Percentiles rank a stretch among this genome's conserved stretches.
phyloP scores from a whole-genome alignment of 495 filamentous ascomycete genomes.

The Bryoglossum gracile region DNA sequence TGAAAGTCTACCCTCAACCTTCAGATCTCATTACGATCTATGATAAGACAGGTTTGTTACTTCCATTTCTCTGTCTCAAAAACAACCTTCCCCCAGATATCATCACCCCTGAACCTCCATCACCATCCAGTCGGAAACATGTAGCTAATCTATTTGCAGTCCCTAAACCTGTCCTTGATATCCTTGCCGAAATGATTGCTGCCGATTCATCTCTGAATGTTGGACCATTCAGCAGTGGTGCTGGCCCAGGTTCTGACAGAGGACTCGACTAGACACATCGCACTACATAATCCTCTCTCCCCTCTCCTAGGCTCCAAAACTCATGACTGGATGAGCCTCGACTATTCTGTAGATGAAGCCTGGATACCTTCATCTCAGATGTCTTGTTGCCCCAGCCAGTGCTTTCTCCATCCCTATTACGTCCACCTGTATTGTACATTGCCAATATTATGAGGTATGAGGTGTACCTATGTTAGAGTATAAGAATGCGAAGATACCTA shows the following conservation, averaged over 20 bases:
- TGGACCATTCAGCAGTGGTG: constrained; percentile 30
- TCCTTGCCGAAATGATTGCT: constrained; percentile 97
- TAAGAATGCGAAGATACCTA: no score
- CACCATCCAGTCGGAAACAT: constrained; percentile 72
- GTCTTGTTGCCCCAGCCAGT: constrained; percentile 4
- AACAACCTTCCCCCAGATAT: no score
- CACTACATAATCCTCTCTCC: constrained; percentile 8
- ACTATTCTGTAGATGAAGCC: background rate
- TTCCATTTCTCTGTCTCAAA: no score
- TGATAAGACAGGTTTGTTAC: constrained; percentile 68
- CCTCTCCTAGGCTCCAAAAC: background rate
- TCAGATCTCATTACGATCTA: constrained; percentile 91
- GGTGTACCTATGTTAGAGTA: constrained; percentile 4
- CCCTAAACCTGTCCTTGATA: constrained; percentile 73
- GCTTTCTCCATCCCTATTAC: constrained; percentile 8
- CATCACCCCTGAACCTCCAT: no score
- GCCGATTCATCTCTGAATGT: constrained; percentile 69
- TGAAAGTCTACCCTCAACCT: constrained; percentile 96
- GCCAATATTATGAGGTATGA: constrained; percentile 18
- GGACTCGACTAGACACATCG: constrained; percentile 19
- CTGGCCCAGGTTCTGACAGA: constrained; percentile 22
- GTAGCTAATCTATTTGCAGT: constrained; percentile 21
- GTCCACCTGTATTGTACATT: constrained; percentile 18
- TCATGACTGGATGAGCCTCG: background rate
- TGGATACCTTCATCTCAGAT: constrained; percentile 15